Evolutionary conservation across 306 rosid genomes (phyloP), one percentile per base, ranked within the genome.

Genomic region (Fagus sylvatica): DNA sequence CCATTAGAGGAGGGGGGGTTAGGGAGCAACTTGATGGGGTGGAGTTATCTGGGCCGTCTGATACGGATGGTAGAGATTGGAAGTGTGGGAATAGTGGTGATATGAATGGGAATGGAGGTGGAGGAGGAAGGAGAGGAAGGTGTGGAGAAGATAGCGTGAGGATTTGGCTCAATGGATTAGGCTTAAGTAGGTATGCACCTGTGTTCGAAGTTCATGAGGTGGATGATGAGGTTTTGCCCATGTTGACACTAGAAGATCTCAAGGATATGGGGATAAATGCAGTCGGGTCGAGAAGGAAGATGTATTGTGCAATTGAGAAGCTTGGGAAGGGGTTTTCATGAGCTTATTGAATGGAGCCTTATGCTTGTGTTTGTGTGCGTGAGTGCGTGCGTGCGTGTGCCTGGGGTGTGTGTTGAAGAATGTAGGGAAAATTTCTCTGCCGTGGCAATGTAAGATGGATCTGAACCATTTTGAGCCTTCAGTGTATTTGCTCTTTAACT

Each of bases 181-280:
- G 99, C 15, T 83, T 95, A 76, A 84, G 98, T 17, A 83, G 98
- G 48, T 95, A 95, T 88, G 98, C 96, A 0, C 96, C 98, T 0
- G 93, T 95, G 60, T 95, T 95, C 6, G 98, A 95, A 82, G 88
- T 95, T 34, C 98, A 95, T 42, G 98, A 95, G 79, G 98, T 95
- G 32, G 98, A 95, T 83, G 98, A 92, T 59, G 99, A 95, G 78
- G 88, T 95, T 10, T 81, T 95, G 90, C 97, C 99, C 28, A 86
- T 91, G 98, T 76, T 95, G 73, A 90, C 94, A 7, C 72, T 90
- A 70, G 94, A 90, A 79, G 98, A 94, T 87, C 97, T 94, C 72
- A 91, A 94, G 82, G 97, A 91, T 69, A 94, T 94, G 98, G 98
- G 98, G 42, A 90, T 94, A 61, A 86, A 65, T 78, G 98, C 97